Percentiles rank a stretch among this genome's conserved stretches.
These are phyloP conservation scores for Trichosporon sp. DNA, from an alignment of 1,284 basidiomycete species.

Conservation along the genomic window DNA sequence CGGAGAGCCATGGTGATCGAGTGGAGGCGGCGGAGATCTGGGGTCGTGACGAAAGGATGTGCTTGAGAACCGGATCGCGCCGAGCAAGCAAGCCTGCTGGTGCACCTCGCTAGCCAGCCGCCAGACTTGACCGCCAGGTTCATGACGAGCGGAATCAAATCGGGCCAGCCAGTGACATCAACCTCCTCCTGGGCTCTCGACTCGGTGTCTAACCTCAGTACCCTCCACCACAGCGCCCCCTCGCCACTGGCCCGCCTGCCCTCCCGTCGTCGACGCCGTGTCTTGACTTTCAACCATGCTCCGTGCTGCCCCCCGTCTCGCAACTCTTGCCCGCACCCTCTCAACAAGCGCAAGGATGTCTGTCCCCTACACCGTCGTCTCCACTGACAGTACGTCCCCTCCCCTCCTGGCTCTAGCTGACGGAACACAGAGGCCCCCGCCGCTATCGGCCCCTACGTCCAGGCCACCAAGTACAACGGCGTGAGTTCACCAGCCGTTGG, in stretches of 20 bases:
- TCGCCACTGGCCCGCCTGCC: background rate
- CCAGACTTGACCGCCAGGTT: background rate
- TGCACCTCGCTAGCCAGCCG: too few species aligned
- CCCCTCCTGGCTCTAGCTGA: constrained; percentile 17
- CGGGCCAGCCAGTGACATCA: constrained; percentile 11
- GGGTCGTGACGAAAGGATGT: constrained; percentile 4
- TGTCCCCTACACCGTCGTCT: constrained; percentile 55
- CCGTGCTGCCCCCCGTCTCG: constrained; percentile 3
- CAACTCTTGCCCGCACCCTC: constrained; percentile 23
- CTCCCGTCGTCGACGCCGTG: background rate
- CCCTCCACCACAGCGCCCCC: background rate
- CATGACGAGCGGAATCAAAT: background rate
- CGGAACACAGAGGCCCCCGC: constrained; percentile 69
- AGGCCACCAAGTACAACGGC: constrained; percentile 82
- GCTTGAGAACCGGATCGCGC: constrained; percentile 11
- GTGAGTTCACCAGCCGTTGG: constrained; percentile 39
- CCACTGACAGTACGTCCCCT: constrained; percentile 50
- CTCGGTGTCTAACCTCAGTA: constrained; percentile 1
- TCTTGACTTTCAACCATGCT: constrained; percentile 20
- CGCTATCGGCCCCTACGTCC: constrained; percentile 87
- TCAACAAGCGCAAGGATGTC: constrained; percentile 34
- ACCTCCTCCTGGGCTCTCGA: background rate
- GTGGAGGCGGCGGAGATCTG: background rate
- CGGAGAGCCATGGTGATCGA: constrained; percentile 20
- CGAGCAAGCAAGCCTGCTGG: background rate